Base-by-base conservation (phyloP, 2,329 filamentous ascomycete genomes). In the Neofusicoccum ribis region DNA sequence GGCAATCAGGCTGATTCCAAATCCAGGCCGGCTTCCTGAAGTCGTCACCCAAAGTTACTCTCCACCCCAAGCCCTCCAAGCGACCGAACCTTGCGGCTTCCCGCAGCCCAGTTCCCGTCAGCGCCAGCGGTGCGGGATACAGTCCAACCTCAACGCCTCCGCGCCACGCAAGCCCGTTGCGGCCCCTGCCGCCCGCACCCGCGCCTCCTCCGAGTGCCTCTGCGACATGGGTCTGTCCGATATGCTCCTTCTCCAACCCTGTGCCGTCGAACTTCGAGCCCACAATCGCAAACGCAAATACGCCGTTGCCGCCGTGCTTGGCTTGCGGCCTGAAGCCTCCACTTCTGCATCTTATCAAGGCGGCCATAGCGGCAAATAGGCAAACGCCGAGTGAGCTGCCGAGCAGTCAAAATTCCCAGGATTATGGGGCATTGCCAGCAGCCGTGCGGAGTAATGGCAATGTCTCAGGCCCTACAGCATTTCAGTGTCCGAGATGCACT, bases 191-290 rank as follows among this genome's bases (percentile, higher is more conserved):
- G 69, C 79, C 70, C 65, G 78, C 80, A 56, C 76, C 82, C 14
- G 80, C 83, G 15, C 80, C 85, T n/a, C 73, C 79, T 1, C 78
- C 84, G 14, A 76, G 37, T 27, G 54, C 63, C 20, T 50, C 54
- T 14, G 54, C 91, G 5, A 97, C 93, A 3, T 98, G 94, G 94
- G 89, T 98, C 20, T 98, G 94, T 80, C 90, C 91, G 1, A 98
- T 98, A 72, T 98, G 94, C 82, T 94, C 91, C 70, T 96, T 96
- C 74, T 94, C 93, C 9, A 98, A 98, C 72, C 90, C 92, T 0
- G 88, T 97, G 1, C 93, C 95, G 0, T 91, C 91, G 43, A 97
- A 97, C 76, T 98, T 98, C 75, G 94, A 98, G 72, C 91, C 93
- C 0, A 85, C 89, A 1, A 89, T 90, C 2, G 92, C 92, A 8